Base-by-base conservation (phyloP, 345 rosid genomes). In the Firmiana major region DNA sequence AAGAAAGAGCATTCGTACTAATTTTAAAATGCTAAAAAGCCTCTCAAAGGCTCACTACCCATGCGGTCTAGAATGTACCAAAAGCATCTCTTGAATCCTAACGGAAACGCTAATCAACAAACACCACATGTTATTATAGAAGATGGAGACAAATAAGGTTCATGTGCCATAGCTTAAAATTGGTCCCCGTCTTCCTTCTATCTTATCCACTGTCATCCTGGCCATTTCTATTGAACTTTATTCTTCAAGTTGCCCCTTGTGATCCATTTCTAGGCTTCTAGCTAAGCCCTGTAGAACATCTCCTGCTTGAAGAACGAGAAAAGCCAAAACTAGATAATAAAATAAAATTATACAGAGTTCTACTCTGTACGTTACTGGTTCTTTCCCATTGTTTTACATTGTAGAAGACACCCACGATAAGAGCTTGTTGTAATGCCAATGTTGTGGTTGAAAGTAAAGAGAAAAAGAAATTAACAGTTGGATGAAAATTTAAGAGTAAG, bases 151-250 rank as follows among this genome's bases (percentile, higher is more conserved):
- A 80, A 83, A 21, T 11, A 13, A 75, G 16, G 71, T 60, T 75
- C 86, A 83, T 65, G 83, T 83, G 80, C 75, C 10, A 53, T 42
- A 40, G 26, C 51, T 24, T 15, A 22, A 43, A 68, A 68, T 21
- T 13, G 71, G 71, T 67, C 72, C 71, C 71, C 46, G 24, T 45
- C 22, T 65, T 65, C 51, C 46, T 42, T 42, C n/a, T n/a, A n/a
- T n/a, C n/a, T n/a, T n/a, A n/a, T n/a, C n/a, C n/a, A n/a, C n/a
- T 42, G 57, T 51, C 21, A 15, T 67, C 38, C 9, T 63, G 12
- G 17, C 71, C 28, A 42, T 42, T 65, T 21, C 51, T 21, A 67
- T 43, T 67, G 1, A 42, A 11, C 34, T 21, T 5, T 43, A 21
- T 43, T 67, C 71, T 43, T 67, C 19, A 21, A 66, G 28, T 34